Base-by-base conservation (phyloP, 1,139 yeast species). In the Saccharomyces hybrid region DNA sequence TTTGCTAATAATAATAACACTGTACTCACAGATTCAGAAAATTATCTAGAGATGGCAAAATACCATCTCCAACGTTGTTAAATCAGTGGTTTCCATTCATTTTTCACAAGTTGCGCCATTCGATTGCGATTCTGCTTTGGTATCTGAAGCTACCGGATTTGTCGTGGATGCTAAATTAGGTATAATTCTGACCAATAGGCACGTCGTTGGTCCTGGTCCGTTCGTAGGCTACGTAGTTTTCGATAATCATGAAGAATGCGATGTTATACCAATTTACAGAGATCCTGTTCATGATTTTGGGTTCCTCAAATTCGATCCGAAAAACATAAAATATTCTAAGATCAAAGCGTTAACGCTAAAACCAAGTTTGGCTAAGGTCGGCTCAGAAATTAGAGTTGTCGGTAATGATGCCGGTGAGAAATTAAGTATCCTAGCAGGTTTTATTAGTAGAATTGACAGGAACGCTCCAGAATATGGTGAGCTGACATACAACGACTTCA, bases 351-450 rank as follows among this genome's bases (percentile, higher is more conserved):
- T 91, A 52, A 80, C 80, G 49, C 74, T 91, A 56, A 78, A 79
- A 57, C 98, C 98, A 0, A 91, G 88, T 25, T 74, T 85, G 56
- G 97, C 96, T 27, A 79, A 80, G 64, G 89, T 91, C 23, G 97
- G 97, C 41, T 83, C 90, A 44, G 97, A 91, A 68, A 90, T 91
- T 63, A 79, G 96, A 67, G 96, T 91, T 38, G 91, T 90, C 48
- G 97, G 97, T 75, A 91, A 91, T 70, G 97, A 91, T 73, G 96
- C 96, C 5, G 97, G 97, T 66, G 97, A 91, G 69, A 90, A 90
- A 70, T 75, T 91, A 54, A 85, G 95, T 50, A 91, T 91, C 64
- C 74, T 90, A 60, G 82, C 96, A 2, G 97, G 97, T 34, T 88
- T 90, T 69, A 90, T 91, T 53, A 85, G 95, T 49, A 81, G 97